These are phyloP conservation scores for Nigrospora osmanthi DNA, from an alignment of 2,329 filamentous ascomycete genomes.

Conservation along the genomic window DNA sequence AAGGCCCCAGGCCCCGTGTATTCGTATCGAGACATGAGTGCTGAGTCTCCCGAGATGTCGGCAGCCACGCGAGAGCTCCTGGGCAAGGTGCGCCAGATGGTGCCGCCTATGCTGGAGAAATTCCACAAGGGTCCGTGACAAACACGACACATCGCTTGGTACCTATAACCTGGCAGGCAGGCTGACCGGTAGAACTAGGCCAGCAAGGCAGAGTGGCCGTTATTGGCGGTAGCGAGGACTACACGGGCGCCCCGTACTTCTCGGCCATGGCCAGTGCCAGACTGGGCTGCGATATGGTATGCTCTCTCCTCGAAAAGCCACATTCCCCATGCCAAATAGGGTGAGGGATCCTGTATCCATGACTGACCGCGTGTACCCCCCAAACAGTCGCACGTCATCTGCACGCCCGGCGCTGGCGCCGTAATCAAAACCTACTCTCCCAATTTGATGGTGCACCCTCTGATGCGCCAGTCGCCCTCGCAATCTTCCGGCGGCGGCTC, in stretches of 20 bases:
- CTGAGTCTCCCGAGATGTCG: constrained; percentile 44
- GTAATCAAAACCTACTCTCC: constrained; percentile 98
- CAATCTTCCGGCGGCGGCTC: constrained; percentile 20
- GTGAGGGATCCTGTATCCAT: background rate
- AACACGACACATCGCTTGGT: background rate
- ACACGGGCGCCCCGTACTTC: constrained; percentile 96
- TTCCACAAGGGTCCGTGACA: constrained; percentile 79
- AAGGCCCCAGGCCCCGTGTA: too few species aligned
- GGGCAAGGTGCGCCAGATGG: constrained; percentile 74
- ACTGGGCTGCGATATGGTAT: constrained; percentile 83
- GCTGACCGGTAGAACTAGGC: constrained; percentile 41
- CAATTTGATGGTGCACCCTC: constrained; percentile 95
- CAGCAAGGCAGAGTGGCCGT: constrained; percentile 89
- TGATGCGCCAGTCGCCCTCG: constrained; percentile 69
- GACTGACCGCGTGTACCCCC: background rate
- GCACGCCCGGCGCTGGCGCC: constrained; percentile 75
- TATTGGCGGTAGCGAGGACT: constrained; percentile 91
- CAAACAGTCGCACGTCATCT: constrained; percentile 80
- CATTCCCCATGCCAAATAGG: background rate
- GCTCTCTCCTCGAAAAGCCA: constrained; percentile 5
- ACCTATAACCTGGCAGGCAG: background rate
- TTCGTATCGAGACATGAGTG: background rate
- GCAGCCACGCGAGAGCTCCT: constrained; percentile 67
- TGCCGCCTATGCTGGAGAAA: constrained; percentile 88
- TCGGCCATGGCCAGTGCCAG: constrained; percentile 93